A percentile compares a stretch with the other conserved stretches of the same genome.
Evolutionary conservation across 179 eudicot species (phyloP).

Genomic region (Monotropa hypopitys): DNA sequence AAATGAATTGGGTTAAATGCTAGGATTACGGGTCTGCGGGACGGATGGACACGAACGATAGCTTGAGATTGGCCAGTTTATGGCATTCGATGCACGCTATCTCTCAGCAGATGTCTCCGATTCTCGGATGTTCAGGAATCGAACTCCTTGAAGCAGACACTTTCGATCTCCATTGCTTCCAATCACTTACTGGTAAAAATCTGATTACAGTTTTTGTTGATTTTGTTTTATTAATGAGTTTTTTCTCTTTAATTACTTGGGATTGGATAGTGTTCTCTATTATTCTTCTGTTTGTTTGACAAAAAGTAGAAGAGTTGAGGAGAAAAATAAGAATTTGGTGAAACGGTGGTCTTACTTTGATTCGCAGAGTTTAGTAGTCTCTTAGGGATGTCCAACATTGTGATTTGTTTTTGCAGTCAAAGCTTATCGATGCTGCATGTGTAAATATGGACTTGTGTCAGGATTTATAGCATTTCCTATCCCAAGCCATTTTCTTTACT

Average conservation of each 20-base stretch:
- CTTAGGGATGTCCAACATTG: not conserved
- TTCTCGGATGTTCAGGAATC: constrained; percentile 55
- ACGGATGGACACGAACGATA: constrained; percentile 90
- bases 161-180: constrained; percentile 90
- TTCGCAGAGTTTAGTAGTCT: not conserved
- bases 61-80: constrained; percentile 75
- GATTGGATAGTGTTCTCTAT: not conserved
- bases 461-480: not conserved
- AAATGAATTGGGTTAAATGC: not conserved
- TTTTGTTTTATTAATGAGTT: not conserved
- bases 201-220: not conserved
- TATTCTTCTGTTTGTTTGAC: not conserved
- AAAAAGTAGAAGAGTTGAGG: not conserved
- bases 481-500: not conserved
- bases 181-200: constrained; percentile 69
- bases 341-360: not conserved
- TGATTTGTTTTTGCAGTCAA: not conserved
- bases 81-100: constrained; percentile 98
- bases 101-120: constrained; percentile 81
- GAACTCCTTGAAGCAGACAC: constrained; percentile 90
- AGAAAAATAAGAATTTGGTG: not conserved
- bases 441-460: not conserved
- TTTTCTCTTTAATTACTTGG: not conserved
- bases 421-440: not conserved
- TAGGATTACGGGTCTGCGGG: constrained; percentile 93